phyloP scores from a whole-genome alignment of 495 filamentous ascomycete genomes.

The Hypoxylon cercidicola region DNA sequence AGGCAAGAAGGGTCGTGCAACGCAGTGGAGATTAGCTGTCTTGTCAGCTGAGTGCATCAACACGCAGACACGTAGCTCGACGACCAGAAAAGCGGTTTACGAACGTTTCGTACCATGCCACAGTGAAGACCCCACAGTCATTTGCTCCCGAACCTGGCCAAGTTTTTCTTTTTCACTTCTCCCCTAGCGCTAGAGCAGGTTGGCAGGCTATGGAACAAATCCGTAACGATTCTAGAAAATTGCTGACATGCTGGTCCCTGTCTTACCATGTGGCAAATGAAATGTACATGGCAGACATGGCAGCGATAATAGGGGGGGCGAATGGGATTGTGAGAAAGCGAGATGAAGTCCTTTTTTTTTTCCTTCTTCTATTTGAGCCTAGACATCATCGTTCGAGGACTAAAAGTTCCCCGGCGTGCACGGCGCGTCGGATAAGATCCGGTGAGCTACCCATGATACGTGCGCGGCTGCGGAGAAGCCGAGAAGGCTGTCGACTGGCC shows the following conservation, averaged over 20 bases:
- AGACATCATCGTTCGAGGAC: constrained; percentile 14
- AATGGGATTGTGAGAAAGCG: constrained; percentile 29
- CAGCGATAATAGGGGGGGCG: constrained; percentile 12
- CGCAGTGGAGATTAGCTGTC: constrained; percentile 33
- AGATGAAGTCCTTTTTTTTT: constrained; percentile 29
- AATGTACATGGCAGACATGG: too few relatives aligned
- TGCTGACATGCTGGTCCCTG: constrained; percentile 29
- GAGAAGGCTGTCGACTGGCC: constrained; percentile 26
- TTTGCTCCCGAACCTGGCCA: constrained; percentile 26
- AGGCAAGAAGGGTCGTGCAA: constrained; percentile 22
- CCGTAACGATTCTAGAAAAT: constrained; percentile 47
- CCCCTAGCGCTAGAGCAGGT: constrained; percentile 28
- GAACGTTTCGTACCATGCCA: constrained; percentile 26
- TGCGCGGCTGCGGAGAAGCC: constrained; percentile 42
- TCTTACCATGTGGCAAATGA: constrained; percentile 42
- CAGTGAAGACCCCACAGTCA: constrained; percentile 27
- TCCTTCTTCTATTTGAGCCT: constrained; percentile 13
- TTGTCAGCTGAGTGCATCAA: constrained; percentile 40
- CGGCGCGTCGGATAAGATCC: constrained; percentile 42
- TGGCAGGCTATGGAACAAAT: constrained; percentile 41
- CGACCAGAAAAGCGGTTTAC: constrained; percentile 39
- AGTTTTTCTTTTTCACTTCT: constrained; percentile 23
- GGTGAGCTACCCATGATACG: constrained; percentile 37
- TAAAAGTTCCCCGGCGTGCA: constrained; percentile 21
- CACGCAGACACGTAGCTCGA: constrained; percentile 38